A percentile compares a stretch with the other conserved stretches of the same genome.
phyloP scores from a whole-genome alignment of 805 yeast genomes.

The Pichia occidentalis region DNA sequence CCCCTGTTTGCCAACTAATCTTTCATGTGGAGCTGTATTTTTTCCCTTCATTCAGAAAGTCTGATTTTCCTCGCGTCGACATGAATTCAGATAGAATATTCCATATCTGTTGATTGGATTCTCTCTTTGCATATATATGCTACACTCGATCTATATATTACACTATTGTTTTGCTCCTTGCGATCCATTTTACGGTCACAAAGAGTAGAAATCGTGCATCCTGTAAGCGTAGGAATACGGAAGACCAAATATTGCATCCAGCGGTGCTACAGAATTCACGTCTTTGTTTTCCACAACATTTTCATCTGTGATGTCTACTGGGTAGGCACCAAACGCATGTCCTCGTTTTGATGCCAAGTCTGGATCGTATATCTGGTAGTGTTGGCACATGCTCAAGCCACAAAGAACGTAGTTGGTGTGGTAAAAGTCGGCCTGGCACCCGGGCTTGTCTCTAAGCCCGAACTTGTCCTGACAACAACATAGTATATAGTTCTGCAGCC shows the following conservation, averaged over 20 bases:
- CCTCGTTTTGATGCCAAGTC: slow-evolving; percentile 14
- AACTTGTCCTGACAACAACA: slow-evolving; percentile 60
- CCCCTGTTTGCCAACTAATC: no score
- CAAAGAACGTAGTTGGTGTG: slow-evolving; percentile 81
- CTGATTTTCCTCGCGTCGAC: no score
- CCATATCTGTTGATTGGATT: no score
- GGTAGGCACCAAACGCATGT: slow-evolving; percentile 17
- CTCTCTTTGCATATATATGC: no score
- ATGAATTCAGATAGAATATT: no score
- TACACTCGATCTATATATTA: no score
- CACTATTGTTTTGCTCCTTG: no score
- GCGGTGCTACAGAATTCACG: slow-evolving; percentile 21
- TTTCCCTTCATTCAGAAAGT: no score
- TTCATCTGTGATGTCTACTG: slow-evolving; percentile 16
- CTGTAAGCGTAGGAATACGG: slow-evolving; percentile 34
- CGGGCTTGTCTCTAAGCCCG: slow-evolving; percentile 88
- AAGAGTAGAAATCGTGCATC: slow-evolving; percentile 15
- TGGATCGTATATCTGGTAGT: slow-evolving; percentile 29
- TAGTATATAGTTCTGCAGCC: slow-evolving; percentile 55
- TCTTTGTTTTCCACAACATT: slow-evolving; percentile 18
- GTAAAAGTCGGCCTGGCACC: slow-evolving; percentile 71
- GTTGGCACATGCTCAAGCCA: slow-evolving; percentile 63
- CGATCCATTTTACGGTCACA: no score
- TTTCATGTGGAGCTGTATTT: no score
- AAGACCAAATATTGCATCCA: slow-evolving; percentile 57